Evolutionary conservation across 108 stramenopile genomes (phyloP).

Genomic region (Pseudonitzschia delicatissima): DNA sequence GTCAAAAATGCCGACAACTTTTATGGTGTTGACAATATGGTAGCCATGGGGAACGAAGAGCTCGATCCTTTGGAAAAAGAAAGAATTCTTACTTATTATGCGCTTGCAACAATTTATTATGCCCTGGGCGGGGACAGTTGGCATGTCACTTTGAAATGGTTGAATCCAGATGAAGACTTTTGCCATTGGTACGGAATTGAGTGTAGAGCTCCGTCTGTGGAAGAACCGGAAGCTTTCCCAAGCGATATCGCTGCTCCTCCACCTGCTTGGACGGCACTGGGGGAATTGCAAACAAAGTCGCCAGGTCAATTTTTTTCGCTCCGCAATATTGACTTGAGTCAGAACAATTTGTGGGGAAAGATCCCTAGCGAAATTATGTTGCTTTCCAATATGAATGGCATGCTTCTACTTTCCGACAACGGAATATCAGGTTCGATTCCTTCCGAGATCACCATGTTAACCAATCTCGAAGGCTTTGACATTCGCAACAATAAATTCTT

Average conservation of each 20-base stretch:
- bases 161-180: background rate
- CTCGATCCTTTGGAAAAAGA: too few species aligned
- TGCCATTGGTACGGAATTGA: background rate
- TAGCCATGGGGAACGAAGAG: too few species aligned
- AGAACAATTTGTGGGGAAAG: background rate
- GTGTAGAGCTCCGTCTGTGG: background rate
- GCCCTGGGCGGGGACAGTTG: background rate
- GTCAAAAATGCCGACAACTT: too few species aligned
- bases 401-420: constrained; percentile 32
- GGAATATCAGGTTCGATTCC: constrained; percentile 32
- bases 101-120: background rate
- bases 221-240: too few species aligned
- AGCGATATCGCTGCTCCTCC: background rate
- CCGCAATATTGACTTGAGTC: background rate
- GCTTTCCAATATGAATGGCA: background rate
- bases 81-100: background rate
- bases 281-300: background rate
- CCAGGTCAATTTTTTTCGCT: background rate
- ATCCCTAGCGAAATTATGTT: background rate
- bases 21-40: too few species aligned
- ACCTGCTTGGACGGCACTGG: background rate
- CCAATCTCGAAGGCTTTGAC: background rate
- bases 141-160: background rate
- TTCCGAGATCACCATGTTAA: constrained; percentile 29
- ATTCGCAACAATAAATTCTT: background rate